A percentile compares a stretch with the other conserved stretches of the same genome.
Evolutionary conservation across 768 basidiomycete genomes (phyloP).

Genomic region (Candolleomyces aberdarensis): DNA sequence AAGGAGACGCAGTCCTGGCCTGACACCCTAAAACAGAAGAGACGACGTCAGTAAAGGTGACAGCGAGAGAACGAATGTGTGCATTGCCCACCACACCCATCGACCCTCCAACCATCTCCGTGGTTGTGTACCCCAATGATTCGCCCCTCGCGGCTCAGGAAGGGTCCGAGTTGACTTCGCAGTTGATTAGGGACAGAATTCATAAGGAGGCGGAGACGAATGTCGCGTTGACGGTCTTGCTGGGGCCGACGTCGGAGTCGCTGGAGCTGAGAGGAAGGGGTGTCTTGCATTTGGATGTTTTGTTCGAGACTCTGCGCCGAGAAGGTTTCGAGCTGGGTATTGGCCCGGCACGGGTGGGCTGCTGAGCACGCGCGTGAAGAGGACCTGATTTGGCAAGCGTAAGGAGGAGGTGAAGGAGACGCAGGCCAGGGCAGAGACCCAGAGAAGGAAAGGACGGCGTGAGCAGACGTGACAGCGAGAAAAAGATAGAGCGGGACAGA

Average conservation of each 20-base stretch:
- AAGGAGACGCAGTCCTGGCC: too few species aligned
- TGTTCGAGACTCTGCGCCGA: conserved; percentile 45
- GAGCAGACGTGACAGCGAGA: too few species aligned
- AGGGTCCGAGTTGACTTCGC: conserved; percentile 47
- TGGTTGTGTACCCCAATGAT: conserved; percentile 45
- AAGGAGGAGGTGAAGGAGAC: too few species aligned
- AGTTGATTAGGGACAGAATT: conserved; percentile 45
- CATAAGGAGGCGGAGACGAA: conserved; percentile 52
- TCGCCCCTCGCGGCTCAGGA: conserved; percentile 44
- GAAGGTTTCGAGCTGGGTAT: conserved; percentile 48
- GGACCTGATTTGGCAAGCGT: too few species aligned
- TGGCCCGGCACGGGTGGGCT: too few species aligned
- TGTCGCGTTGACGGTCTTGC: conserved; percentile 46
- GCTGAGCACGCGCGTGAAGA: too few species aligned
- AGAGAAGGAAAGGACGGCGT: too few species aligned
- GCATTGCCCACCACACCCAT: conserved; percentile 41
- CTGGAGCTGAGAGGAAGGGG: conserved; percentile 48
- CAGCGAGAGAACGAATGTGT: too few species aligned
- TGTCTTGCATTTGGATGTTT: conserved; percentile 48
- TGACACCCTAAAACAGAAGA: too few species aligned
- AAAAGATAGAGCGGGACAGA: too few species aligned
- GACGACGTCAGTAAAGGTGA: too few species aligned
- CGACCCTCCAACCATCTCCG: conserved; percentile 49
- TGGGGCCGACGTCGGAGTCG: conserved; percentile 47
- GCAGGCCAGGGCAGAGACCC: too few species aligned